Percentiles rank a stretch among this genome's conserved stretches.
These are phyloP conservation scores for Cladophialophora bantiana DNA, from an alignment of 2,329 filamentous ascomycete species.

Conservation along the genomic window DNA sequence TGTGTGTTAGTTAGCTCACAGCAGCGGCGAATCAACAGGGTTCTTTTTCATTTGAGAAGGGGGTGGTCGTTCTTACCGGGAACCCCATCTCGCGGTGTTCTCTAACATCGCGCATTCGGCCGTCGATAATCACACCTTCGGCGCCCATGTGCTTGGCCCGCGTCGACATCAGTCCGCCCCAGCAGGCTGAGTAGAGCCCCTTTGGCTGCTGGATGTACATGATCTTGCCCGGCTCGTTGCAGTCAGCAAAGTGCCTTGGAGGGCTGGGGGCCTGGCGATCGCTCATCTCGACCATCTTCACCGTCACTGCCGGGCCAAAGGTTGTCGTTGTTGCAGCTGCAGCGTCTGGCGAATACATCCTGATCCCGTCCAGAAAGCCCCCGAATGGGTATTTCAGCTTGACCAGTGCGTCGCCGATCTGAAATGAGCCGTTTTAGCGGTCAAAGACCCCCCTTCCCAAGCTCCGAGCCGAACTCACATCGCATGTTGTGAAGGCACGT, in stretches of 20 bases:
- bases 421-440: background rate
- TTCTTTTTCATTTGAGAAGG: too few relatives aligned
- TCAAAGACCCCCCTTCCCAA: background rate
- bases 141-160: conserved; percentile 47
- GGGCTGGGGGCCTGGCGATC: conserved; percentile 46
- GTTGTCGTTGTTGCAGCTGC: conserved; percentile 35
- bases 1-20: conserved; percentile 32
- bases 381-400: conserved; percentile 46
- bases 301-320: conserved; percentile 45
- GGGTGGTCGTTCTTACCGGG: background rate
- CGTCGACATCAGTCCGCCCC: conserved; percentile 51
- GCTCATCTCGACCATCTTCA: conserved; percentile 45
- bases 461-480: background rate
- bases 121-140: conserved; percentile 50
- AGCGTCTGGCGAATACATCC: conserved; percentile 44
- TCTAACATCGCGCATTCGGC: conserved; percentile 48
- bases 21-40: background rate
- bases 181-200: conserved; percentile 46
- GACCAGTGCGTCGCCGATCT: conserved; percentile 49
- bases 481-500: conserved; percentile 6
- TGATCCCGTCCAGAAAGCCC: conserved; percentile 47
- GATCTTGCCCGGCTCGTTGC: conserved; percentile 45
- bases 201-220: conserved; percentile 50
- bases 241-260: conserved; percentile 47
- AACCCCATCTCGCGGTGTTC: conserved; percentile 45